Base-by-base conservation (phyloP, 768 basidiomycete species). In the Lentinus tigrinus region DNA sequence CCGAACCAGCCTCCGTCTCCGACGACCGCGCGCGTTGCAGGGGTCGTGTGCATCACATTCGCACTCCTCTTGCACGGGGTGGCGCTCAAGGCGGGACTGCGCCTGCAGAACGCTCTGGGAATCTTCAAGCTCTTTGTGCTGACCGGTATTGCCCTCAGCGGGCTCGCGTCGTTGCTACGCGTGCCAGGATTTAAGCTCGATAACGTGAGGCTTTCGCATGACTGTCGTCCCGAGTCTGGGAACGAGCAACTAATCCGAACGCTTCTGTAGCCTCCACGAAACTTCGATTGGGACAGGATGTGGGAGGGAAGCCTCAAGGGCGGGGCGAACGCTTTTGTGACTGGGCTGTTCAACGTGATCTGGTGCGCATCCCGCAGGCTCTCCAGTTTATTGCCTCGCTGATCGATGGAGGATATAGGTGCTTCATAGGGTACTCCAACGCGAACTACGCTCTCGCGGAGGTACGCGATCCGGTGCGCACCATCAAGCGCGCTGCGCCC, bases 401-500 rank as follows among this genome's bases (percentile, higher is more conserved):
- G 4, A n/a, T 54, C 5, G 39, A 7, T 23, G 3, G 9, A 47
- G 52, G 6, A 63, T 27, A 52, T 40, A 89, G 88, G 88, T 85
- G 86, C 0, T 88, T 84, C 65, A 77, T 81, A 47, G 89, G 89
- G 0, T 92, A 89, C 66, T 81, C 83, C 2, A 88, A 87, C 56
- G 88, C 87, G 9, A 89, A 91, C 65, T 89, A 88, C 61, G 85
- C 84, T 0, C 74, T 91, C 4, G 87, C 86, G 3, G 89, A 92
- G 65, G 76, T 89, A 6, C 78, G 78, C 23, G 79, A 91, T 60
- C 90, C 89, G 1, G 79, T 91, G 3, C 77, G 79, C 39, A 91
- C 88, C 1, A 81, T 92, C 67, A 88, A 85, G 65, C 74, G 79
- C 10, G 90, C 89, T 0, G 87, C 85, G 1, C 87, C 89, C 0